Conservation (phyloP, 2,329 filamentous ascomycete species). For the Camillea tinctor region DNA sequence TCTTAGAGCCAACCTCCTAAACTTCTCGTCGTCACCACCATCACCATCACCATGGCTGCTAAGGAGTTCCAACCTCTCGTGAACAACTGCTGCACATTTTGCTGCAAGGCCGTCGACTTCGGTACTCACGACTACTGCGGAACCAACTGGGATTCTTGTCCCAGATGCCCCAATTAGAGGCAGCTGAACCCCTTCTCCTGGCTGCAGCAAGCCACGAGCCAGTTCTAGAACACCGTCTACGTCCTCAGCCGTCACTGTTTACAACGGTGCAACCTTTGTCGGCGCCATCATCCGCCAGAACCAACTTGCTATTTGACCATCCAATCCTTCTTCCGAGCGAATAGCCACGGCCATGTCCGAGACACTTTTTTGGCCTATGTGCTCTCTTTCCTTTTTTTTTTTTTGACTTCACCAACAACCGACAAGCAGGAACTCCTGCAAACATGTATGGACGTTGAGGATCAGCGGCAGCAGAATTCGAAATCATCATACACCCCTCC, state of each 20-base stretch:
- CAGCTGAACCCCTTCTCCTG: conserved; percentile 13
- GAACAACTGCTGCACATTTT: conserved; percentile 51
- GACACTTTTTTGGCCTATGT: neutral
- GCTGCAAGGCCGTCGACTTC: conserved; percentile 50
- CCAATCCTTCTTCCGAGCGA: neutral
- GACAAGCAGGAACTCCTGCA: neutral
- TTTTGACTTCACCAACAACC: neutral
- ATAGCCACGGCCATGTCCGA: neutral
- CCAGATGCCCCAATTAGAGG: conserved; percentile 40
- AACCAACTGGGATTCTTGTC: conserved; percentile 38
- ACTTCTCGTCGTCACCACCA: conserved; percentile 1
- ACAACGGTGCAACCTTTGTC: conserved; percentile 13
- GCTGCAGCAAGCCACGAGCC: conserved; percentile 24
- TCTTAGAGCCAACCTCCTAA: neutral
- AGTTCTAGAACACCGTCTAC: conserved; percentile 27
- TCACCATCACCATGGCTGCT: conserved; percentile 39
- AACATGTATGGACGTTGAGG: neutral
- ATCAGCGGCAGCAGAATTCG: neutral
- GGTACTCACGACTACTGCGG: conserved; percentile 51
- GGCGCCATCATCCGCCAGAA: conserved; percentile 7
- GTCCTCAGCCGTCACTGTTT: conserved; percentile 17
- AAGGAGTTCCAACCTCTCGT: conserved; percentile 44
- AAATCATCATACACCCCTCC: neutral
- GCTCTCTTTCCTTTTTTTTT: neutral
- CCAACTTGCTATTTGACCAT: neutral